phyloP scores from a whole-genome alignment of 176 grass and related monocot genomes.

The Aegilops bicornis region DNA sequence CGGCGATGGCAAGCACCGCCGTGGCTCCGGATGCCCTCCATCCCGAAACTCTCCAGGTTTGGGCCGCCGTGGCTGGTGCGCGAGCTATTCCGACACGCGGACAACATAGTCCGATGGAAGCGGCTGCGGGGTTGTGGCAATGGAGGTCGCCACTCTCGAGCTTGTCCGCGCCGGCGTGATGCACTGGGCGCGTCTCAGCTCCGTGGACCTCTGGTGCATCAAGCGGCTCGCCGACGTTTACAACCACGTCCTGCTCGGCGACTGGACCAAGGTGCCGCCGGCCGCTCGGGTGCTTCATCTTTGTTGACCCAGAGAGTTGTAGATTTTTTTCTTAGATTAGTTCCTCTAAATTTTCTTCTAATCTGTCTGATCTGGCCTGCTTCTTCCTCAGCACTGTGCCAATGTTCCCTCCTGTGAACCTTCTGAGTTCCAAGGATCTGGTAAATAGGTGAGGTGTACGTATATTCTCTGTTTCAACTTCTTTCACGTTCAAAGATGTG shows the following conservation, averaged over 20 bases:
- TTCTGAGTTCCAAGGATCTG: background rate
- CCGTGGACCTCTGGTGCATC: slow-evolving; percentile 83
- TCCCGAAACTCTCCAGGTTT: too few relatives aligned
- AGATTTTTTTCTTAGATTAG: background rate
- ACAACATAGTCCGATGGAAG: slow-evolving; percentile 57
- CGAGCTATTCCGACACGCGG: slow-evolving; percentile 60
- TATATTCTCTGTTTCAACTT: too few relatives aligned
- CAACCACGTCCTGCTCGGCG: slow-evolving; percentile 37
- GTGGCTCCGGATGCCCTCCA: too few relatives aligned
- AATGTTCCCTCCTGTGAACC: background rate
- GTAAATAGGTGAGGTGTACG: too few relatives aligned
- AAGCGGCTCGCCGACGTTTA: slow-evolving; percentile 63
- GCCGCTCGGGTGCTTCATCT: slow-evolving; percentile 42
- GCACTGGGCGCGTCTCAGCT: slow-evolving; percentile 58
- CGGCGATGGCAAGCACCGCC: too few relatives aligned
- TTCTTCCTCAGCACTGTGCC: background rate
- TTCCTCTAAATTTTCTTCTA: background rate
- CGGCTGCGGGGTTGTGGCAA: slow-evolving; percentile 66
- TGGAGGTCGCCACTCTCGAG: slow-evolving; percentile 53
- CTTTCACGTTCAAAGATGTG: too few relatives aligned
- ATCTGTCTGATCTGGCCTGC: background rate
- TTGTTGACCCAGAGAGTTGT: slow-evolving; percentile 80
- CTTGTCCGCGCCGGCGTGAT: slow-evolving; percentile 50
- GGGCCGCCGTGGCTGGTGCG: slow-evolving; percentile 28
- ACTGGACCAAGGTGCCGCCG: slow-evolving; percentile 71